A percentile compares a stretch with the other conserved stretches of the same genome.
Conservation (phyloP, 176 grass and related monocot species). For the Rhipidocladum racemiflorum region DNA sequence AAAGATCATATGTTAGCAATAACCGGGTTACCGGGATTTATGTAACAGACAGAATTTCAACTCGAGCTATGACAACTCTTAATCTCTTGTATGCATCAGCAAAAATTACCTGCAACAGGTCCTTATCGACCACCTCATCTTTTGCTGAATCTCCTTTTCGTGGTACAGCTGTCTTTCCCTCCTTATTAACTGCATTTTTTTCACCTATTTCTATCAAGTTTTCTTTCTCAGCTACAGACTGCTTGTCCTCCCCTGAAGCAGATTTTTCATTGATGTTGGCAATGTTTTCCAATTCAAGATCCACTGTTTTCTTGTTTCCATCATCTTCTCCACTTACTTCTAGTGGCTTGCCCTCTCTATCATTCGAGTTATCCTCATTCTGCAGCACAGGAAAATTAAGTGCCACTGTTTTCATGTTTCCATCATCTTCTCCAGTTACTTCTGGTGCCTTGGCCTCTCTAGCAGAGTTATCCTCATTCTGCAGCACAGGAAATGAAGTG, state of each 20-base stretch:
- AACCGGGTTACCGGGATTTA: neutral
- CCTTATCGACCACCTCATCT: constrained; percentile 78
- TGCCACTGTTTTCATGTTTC: constrained; percentile 39
- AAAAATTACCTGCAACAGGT: constrained; percentile 71
- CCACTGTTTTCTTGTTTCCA: constrained; percentile 38
- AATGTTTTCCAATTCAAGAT: constrained; percentile 33
- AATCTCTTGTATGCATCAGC: neutral
- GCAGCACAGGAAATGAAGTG: constrained; percentile 15
- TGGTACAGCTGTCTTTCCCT: constrained; percentile 37
- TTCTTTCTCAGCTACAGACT: constrained; percentile 36
- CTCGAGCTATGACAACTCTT: neutral
- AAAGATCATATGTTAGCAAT: constrained; percentile 17
- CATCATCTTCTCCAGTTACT: constrained; percentile 28
- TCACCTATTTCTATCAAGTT: constrained; percentile 24
- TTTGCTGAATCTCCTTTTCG: constrained; percentile 42
- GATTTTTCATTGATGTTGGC: constrained; percentile 19
- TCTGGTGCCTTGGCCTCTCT: constrained; percentile 36
- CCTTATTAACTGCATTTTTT: constrained; percentile 49
- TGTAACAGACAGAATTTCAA: neutral
- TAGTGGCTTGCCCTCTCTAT: constrained; percentile 28
- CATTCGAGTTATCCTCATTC: constrained; percentile 41
- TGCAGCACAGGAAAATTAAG: constrained; percentile 28
- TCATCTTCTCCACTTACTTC: constrained; percentile 34
- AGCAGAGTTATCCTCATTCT: constrained; percentile 46
- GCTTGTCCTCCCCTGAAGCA: constrained; percentile 18